Conservation (phyloP, 352 stramenopile genomes). For the Pythium phragmitis region DNA sequence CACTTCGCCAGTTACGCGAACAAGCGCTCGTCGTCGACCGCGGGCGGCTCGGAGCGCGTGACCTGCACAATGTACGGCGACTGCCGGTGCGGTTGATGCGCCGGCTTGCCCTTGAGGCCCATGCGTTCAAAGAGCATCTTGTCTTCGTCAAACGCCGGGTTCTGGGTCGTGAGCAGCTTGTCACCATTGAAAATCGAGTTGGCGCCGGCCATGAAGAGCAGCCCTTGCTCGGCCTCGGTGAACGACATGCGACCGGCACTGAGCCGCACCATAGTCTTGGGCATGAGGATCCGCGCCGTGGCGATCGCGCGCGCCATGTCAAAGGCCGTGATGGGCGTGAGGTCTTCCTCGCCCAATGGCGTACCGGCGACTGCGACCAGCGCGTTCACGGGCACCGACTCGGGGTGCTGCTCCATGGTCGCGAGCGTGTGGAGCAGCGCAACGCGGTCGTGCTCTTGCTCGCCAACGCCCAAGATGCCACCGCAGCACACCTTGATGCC, state of each 20-base stretch:
- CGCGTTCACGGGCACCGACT: slow-evolving; percentile 97
- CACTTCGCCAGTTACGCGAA: slow-evolving; percentile 27
- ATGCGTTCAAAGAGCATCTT: slow-evolving; percentile 93
- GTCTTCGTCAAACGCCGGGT: slow-evolving; percentile 96
- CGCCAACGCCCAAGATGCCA: slow-evolving; percentile 96
- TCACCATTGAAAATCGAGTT: slow-evolving; percentile 99
- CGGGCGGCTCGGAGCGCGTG: slow-evolving; percentile 52
- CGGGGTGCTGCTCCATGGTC: slow-evolving; percentile 95
- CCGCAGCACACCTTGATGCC: slow-evolving; percentile 97
- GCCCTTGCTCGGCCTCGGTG: slow-evolving; percentile 93
- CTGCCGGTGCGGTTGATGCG: slow-evolving; percentile 88
- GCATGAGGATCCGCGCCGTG: slow-evolving; percentile 96
- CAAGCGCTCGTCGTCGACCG: slow-evolving; percentile 41
- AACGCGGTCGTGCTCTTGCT: slow-evolving; percentile 94
- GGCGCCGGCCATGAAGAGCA: slow-evolving; percentile 97
- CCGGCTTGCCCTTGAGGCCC: slow-evolving; percentile 94
- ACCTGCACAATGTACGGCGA: slow-evolving; percentile 85
- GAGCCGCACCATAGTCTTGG: slow-evolving; percentile 96
- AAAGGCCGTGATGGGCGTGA: slow-evolving; percentile 89
- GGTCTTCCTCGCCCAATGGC: slow-evolving; percentile 90
- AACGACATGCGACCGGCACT: slow-evolving; percentile 97
- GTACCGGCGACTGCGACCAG: slow-evolving; percentile 95
- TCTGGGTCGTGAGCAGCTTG: slow-evolving; percentile 96
- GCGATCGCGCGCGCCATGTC: slow-evolving; percentile 98
- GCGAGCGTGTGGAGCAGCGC: slow-evolving; percentile 95